Evolutionary conservation across 371 early-diverging fungal species (phyloP).

Genomic region (Syncephalastrum racemosum): DNA sequence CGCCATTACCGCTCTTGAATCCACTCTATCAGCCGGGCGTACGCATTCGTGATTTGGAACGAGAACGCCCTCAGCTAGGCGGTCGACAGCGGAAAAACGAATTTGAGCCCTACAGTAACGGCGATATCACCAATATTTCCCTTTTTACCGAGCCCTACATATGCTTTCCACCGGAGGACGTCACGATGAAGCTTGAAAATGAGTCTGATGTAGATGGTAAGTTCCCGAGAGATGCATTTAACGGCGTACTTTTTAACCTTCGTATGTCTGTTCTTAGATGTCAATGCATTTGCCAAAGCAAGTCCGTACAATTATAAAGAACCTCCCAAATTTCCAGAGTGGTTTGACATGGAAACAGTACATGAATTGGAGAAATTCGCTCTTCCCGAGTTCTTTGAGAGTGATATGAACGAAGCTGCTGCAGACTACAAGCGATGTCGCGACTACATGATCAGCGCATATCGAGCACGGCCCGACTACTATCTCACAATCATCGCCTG

Average conservation of each 20-base stretch:
- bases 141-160: slow-evolving; percentile 38
- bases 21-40: slow-evolving; percentile 33
- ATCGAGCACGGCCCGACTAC: slow-evolving; percentile 87
- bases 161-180: slow-evolving; percentile 21
- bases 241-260: no score
- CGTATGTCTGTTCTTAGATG: neutral
- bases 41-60: slow-evolving; percentile 39
- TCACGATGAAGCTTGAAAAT: neutral
- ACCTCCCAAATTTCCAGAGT: slow-evolving; percentile 32
- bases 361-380: slow-evolving; percentile 85
- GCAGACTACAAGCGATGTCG: slow-evolving; percentile 87
- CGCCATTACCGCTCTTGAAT: slow-evolving; percentile 22
- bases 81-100: slow-evolving; percentile 62
- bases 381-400: slow-evolving; percentile 92
- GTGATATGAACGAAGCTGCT: slow-evolving; percentile 71
- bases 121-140: slow-evolving; percentile 66
- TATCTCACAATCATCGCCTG: slow-evolving; percentile 95
- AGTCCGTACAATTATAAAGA: slow-evolving; percentile 24
- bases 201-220: neutral
- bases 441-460: slow-evolving; percentile 93
- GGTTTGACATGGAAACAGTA: slow-evolving; percentile 81
- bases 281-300: slow-evolving; percentile 14
- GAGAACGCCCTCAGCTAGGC: slow-evolving; percentile 42
- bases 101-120: slow-evolving; percentile 66
- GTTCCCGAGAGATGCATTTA: no score